Evolutionary conservation across 1,139 yeast genomes (phyloP), one percentile per base, ranked within the genome.

Genomic region (Pichiaceae sp.): DNA sequence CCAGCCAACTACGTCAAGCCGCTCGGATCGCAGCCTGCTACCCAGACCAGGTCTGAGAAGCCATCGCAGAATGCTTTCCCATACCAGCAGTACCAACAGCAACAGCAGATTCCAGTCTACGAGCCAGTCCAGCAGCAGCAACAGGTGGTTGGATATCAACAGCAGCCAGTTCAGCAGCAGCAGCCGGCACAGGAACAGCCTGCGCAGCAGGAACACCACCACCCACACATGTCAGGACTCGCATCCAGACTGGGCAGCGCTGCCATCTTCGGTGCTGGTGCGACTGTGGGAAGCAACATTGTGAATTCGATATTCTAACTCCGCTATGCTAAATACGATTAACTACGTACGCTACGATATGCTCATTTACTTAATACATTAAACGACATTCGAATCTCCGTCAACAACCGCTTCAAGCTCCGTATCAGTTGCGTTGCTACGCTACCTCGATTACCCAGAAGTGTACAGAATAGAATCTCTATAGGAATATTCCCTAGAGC

Each of bases 191-290:
- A 40, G 28, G 27, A 25, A 9, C 40, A 40, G 25, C 41, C 41
- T 4, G 43, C 38, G 32, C 45, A 39, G 26, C 42, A 40, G 29
- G 40, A 38, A 9, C 38, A 36, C 1, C 63, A 63, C 6, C 41
- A 36, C 23, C 32, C 28, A 18, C 27, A 37, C 21, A 55, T 82
- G 38, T 77, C 73, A 57, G 80, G 72, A 56, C 75, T 85, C 50
- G 96, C 96, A 16, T 69, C 84, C 40, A 81, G 84, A 60, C 65
- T 89, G 38, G 96, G 96, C 38, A 80, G 86, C 50, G 96, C 96
- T 5, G 94, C 94, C 21, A 76, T 89, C 42, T 89, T 86, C 49
- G 97, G 97, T 60, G 97, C 96, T 17, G 98, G 98, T 67, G 96
- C 97, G 30, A 82, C 96, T 1, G 68, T 89, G 38, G 97, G 98